Evolutionary conservation across 179 eudicot genomes (phyloP).

Genomic region (Beta corolliflora): DNA sequence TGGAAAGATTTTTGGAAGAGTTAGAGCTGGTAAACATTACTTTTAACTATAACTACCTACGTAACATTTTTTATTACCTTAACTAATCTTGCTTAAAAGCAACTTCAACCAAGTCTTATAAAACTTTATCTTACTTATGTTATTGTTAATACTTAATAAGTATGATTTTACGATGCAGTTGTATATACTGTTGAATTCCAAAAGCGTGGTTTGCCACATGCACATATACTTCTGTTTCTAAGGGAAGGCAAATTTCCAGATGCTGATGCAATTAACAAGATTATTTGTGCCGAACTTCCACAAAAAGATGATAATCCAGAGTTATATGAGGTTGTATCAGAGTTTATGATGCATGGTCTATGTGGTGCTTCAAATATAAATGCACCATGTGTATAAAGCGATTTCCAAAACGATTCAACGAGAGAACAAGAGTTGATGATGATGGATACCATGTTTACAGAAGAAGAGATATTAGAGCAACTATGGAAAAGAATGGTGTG

Average conservation of each 20-base stretch:
- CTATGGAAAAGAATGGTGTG: not conserved
- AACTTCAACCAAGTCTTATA: too few species aligned
- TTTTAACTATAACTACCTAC: too few species aligned
- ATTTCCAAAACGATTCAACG: too few species aligned
- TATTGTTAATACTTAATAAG: too few species aligned
- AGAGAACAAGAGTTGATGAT: constrained; percentile 24
- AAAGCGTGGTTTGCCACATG: constrained; percentile 7
- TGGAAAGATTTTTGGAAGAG: too few species aligned
- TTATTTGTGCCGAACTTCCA: not conserved
- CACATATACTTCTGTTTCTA: not conserved
- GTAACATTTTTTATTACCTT: too few species aligned
- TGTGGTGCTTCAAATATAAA: constrained; percentile 10
- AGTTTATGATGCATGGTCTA: constrained; percentile 33
- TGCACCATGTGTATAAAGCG: constrained; percentile 17
- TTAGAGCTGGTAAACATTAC: too few species aligned
- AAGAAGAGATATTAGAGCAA: not conserved
- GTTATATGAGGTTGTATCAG: constrained; percentile 3
- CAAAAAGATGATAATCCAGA: not conserved
- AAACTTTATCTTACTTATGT: too few species aligned
- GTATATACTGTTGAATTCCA: not conserved
- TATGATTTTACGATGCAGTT: too few species aligned
- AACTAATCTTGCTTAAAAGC: too few species aligned
- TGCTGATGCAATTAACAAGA: not conserved
- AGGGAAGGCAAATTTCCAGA: not conserved
- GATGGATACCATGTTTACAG: constrained; percentile 21